These are phyloP conservation scores for Fusarium caatingaense DNA, from an alignment of 2,329 filamentous ascomycete genomes.

Conservation along the genomic window DNA sequence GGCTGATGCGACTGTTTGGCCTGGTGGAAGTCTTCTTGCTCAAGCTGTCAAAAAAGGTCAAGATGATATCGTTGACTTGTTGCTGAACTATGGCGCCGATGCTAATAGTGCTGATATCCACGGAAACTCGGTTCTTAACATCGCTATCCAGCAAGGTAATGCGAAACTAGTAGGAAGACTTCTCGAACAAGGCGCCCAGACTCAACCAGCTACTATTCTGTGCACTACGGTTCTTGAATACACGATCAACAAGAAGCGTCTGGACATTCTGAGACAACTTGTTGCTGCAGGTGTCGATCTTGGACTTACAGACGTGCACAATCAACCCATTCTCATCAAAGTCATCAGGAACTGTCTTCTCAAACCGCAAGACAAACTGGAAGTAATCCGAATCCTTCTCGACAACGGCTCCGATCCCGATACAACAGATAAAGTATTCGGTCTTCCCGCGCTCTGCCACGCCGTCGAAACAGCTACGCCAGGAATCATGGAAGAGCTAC, in stretches of 20 bases:
- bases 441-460: slow-evolving; percentile 10
- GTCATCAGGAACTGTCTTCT: slow-evolving; percentile 4
- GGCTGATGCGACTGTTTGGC: background rate
- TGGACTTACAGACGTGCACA: background rate
- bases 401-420: background rate
- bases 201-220: rapidly evolving
- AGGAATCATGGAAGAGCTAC: background rate
- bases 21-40: background rate
- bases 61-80: background rate
- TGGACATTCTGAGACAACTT: background rate
- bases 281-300: background rate
- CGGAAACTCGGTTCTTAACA: background rate
- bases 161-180: background rate
- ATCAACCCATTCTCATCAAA: slow-evolving; percentile 9
- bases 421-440: background rate
- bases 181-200: background rate
- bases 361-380: background rate
- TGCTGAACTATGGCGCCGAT: slow-evolving; percentile 1
- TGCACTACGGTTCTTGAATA: background rate
- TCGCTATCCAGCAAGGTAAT: background rate
- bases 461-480: slow-evolving; percentile 9
- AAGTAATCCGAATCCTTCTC: slow-evolving; percentile 1
- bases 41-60: background rate
- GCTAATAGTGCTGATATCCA: background rate
- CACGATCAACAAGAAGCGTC: background rate